A percentile compares a stretch with the other conserved stretches of the same genome.
phyloP scores from a whole-genome alignment of 2,329 filamentous ascomycete species.

The Colletotrichum sp. region DNA sequence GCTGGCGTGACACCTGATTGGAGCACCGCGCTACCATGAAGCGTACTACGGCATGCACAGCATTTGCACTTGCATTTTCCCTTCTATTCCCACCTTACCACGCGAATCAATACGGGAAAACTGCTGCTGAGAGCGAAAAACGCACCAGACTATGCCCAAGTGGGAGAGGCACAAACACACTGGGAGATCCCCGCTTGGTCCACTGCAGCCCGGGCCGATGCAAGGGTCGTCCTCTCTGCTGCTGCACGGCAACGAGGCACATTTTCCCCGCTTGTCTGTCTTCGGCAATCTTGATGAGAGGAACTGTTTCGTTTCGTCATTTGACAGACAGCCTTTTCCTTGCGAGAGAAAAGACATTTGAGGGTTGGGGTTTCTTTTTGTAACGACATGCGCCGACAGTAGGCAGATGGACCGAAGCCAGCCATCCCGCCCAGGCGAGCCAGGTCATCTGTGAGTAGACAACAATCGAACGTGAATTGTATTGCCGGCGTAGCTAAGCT shows the following conservation, averaged over 20 bases:
- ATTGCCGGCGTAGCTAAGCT: background rate
- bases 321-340: background rate
- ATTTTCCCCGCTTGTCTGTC: background rate
- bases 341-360: background rate
- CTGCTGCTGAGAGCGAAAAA: background rate
- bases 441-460: background rate
- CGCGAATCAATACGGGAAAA: background rate
- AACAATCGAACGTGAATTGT: background rate
- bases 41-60: background rate
- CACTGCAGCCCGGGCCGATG: conserved; percentile 10
- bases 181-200: background rate
- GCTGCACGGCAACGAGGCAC: conserved; percentile 15
- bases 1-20: background rate
- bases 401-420: background rate
- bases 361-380: background rate
- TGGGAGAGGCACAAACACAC: background rate
- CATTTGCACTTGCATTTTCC: background rate
- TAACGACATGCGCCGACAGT: background rate
- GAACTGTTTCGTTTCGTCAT: background rate
- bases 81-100: background rate
- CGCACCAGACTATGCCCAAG: conserved; percentile 1
- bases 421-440: background rate
- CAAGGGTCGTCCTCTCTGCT: conserved; percentile 9
- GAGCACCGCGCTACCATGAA: background rate
- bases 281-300: background rate